Base-by-base conservation (phyloP, 768 basidiomycete genomes). In the Suillus placidus region DNA sequence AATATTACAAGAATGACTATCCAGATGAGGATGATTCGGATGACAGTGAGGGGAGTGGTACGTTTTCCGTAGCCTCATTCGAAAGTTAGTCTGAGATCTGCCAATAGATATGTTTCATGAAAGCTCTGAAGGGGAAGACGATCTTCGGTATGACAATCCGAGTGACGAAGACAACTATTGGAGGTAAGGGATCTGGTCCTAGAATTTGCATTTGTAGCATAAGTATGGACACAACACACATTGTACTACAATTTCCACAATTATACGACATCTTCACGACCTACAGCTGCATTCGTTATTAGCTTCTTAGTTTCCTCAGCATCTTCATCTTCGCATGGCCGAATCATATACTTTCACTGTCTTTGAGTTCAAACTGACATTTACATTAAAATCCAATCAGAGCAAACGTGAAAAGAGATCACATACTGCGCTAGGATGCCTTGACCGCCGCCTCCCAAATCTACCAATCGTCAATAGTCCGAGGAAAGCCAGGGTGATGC, bases 1-100 rank as follows among this genome's bases (percentile, higher is more conserved):
- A 92, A 68, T 92, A 88, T 71, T 93, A 92, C 77, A 91, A 86
- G 71, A 94, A 94, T 66, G 92, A 94, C 72, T 94, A 94, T 69
- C 92, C 92, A 6, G 91, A 92, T 34, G 92, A 89, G 58, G 87
- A 88, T 45, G 78, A 81, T 32, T 77, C 79, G 12, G 68, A 78
- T 2, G 80, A 79, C 30, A 78, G 74, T 20, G 80, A 80, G 38
- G 77, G 76, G 49, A 82, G 80, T 71, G 81, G 80, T 80, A 68
- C 35, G 70, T 71, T 38, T 26, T 51, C 51, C 10, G 9, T 56
- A 37, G 4, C 54, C 32, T 61, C 34, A 54, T 64, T 42, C 62
- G 49, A 45, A 30, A 61, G 14, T 62, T 64, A 42, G 67, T 64
- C 30, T 26, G 30, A 47, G 51, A 57, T 43, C 61, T n/a, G 18